Base-by-base conservation (phyloP, 2,329 filamentous ascomycete genomes). In the Aureobasidium sp. region DNA sequence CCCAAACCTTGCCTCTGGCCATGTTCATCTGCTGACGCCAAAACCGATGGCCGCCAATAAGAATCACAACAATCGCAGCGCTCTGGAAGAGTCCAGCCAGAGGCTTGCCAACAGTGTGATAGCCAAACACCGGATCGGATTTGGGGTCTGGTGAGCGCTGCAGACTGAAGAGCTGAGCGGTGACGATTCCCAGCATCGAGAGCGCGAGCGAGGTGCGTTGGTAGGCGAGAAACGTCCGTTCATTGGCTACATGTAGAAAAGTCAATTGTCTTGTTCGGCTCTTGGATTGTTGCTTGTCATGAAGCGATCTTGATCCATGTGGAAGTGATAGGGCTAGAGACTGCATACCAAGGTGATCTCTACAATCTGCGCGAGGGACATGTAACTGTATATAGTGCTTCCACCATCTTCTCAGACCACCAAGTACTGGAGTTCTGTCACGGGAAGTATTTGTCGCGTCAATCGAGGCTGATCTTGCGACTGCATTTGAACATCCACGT, bases 151-250 rank as follows among this genome's bases (percentile, higher is more conserved):
- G 69, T 29, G 77, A 70, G 34, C 84, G 78, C 68, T 87, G 80
- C 3, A 87, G 76, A 22, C 81, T 79, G 67, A 89, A 89, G 8
- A 91, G 80, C 69, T 91, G 88, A 0, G 87, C 84, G 31, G 87
- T 80, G 3, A 84, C 68, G 2, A 87, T 82, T 20, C 87, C 87
- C 22, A 85, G 76, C 75, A 89, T 86, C 15, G 87, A 85, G 42
- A 90, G 77, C n/a, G 82, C 79, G 41, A 88, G 74, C 0, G 86
- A 89, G 1, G 87, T 91, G 22, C 88, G 83, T 34, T 90, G 79
- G 71, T 90, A 91, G 34, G 82, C 86, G 20, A 91, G 82, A 70
- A 87, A 91, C 20, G 88, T 91, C 62, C 88, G 79, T 73, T 91
- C 87, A 61, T 90, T 81, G 41, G 88, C 88, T 90, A 68, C 20